Evolutionary conservation across 306 rosid species (phyloP), one percentile per base, ranked within the genome.

Genomic region (Begonia peltatifolia): DNA sequence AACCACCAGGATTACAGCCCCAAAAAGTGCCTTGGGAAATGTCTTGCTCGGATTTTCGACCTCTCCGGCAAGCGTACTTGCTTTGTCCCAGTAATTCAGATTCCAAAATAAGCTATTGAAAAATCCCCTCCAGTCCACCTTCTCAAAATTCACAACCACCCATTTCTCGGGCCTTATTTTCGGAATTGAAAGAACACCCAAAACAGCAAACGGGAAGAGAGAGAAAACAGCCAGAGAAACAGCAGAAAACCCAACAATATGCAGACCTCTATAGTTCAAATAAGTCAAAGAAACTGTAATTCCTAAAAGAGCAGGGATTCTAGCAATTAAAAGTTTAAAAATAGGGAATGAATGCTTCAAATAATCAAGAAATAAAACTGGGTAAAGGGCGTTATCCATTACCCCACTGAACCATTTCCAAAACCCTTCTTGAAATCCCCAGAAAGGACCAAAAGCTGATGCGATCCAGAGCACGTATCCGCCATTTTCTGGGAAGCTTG

Each of bases 341-440:
- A 89, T 59, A 2, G 97, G 94, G 14, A 84, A 47, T 0, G 97
- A 84, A 61, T 60, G 95, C 42, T 82, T 78, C 57, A 89, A 47
- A 77, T 89, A 89, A 78, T 89, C 97, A 10, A 84, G 84, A 71
- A 89, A 89, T 25, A 89, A 3, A 54, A 89, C 82, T 0, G 97
- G 97, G 82, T 88, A 84, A 2, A 88, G 76, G 55, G 97, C 95
- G 61, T 88, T 88, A 61, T 84, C 97, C 87, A 84, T 89, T 36
- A 82, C 94, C 10, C 97, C 97, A 61, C 94, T 89, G 52, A 82
- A 74, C 94, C 97, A 89, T 71, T 89, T 85, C 97, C 90, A 89
- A 7, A 89, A 72, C 2, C 95, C 97, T 71, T 78, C 82, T 63
- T 89, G 95, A 51, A 89, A 84, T 0, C 97, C 97, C 97, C 93